These are phyloP conservation scores for Golubevia sp. DNA, from an alignment of 1,284 basidiomycete genomes.

Conservation along the genomic window DNA sequence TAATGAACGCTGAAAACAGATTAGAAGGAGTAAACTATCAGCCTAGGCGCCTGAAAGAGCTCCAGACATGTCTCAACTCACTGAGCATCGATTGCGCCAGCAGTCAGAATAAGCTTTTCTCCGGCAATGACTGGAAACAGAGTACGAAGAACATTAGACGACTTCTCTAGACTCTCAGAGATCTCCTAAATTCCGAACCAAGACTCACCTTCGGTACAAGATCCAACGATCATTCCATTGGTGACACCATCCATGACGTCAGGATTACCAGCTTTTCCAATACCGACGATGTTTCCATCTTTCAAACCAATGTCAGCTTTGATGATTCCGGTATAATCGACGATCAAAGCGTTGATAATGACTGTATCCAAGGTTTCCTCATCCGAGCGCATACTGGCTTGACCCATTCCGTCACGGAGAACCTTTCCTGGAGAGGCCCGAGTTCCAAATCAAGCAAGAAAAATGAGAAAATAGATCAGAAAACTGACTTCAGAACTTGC, in stretches of 20 bases:
- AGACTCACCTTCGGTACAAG: constrained; percentile 8
- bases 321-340: constrained; percentile 54
- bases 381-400: constrained; percentile 38
- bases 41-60: background rate
- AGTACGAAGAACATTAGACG: constrained; percentile 23
- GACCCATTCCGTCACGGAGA: constrained; percentile 57
- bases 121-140: constrained; percentile 77
- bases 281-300: constrained; percentile 78
- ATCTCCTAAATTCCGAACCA: background rate
- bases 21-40: background rate
- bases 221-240: constrained; percentile 75
- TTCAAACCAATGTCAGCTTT: constrained; percentile 93
- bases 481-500: too few relatives aligned
- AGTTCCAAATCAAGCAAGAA: too few relatives aligned
- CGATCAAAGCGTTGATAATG: constrained; percentile 56
- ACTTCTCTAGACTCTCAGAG: background rate
- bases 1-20: constrained; percentile 64
- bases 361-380: constrained; percentile 45
- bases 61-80: constrained; percentile 1
- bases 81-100: constrained; percentile 90
- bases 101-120: constrained; percentile 89
- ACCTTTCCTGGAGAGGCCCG: constrained; percentile 48
- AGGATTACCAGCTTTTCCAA: constrained; percentile 97
- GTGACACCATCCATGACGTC: constrained; percentile 86
- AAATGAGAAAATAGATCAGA: too few relatives aligned